A percentile compares a stretch with the other conserved stretches of the same genome.
phyloP scores from a whole-genome alignment of 306 rosid genomes.

The Pyrus bretschneideri region DNA sequence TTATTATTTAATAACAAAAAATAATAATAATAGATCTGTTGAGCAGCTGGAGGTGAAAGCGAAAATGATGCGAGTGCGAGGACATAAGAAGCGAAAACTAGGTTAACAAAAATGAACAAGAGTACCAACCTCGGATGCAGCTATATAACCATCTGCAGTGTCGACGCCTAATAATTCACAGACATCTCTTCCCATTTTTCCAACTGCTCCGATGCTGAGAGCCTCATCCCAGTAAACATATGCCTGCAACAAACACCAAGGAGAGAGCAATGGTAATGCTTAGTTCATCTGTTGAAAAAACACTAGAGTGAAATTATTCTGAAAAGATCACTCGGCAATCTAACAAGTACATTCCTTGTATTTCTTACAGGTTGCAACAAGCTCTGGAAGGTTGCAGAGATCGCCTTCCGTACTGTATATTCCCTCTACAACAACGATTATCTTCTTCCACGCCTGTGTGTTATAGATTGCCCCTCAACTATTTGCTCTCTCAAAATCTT shows the following conservation, averaged over 20 bases:
- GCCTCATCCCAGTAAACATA: slow-evolving; percentile 82
- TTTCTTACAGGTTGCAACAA: slow-evolving; percentile 69
- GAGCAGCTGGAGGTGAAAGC: slow-evolving; percentile 67
- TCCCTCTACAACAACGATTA: slow-evolving; percentile 75
- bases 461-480: slow-evolving; percentile 84
- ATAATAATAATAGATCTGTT: slow-evolving; percentile 36
- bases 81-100: not conserved
- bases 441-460: slow-evolving; percentile 84
- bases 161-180: slow-evolving; percentile 82
- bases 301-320: not conserved
- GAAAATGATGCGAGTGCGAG: not conserved
- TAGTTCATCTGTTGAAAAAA: not conserved
- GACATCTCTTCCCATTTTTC: slow-evolving; percentile 55
- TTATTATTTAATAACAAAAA: too few relatives aligned
- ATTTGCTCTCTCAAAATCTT: slow-evolving; percentile 77
- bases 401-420: slow-evolving; percentile 91
- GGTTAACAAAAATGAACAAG: not conserved
- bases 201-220: slow-evolving; percentile 90
- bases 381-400: slow-evolving; percentile 78
- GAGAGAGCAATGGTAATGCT: too few relatives aligned
- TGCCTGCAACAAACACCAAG: slow-evolving; percentile 27
- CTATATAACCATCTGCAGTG: slow-evolving; percentile 76
- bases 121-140: slow-evolving; percentile 64
- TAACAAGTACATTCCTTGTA: slow-evolving; percentile 36
- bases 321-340: not conserved